These are phyloP conservation scores for Sporothrix sp. DNA, from an alignment of 2,329 filamentous ascomycete species.

Conservation along the genomic window DNA sequence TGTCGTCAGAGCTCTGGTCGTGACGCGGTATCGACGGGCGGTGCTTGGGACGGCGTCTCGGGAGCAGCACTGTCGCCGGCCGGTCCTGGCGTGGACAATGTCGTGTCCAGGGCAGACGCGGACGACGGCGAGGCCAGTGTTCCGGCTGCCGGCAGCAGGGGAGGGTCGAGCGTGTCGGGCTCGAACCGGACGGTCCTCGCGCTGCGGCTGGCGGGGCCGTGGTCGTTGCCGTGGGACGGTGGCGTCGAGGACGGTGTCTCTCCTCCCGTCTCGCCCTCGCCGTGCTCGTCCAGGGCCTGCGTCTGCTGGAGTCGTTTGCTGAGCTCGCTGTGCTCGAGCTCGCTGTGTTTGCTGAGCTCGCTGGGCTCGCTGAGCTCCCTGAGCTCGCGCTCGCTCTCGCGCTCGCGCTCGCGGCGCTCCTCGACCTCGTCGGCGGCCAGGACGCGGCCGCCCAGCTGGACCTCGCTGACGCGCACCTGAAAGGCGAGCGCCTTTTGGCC, in stretches of 20 bases:
- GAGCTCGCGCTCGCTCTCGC: neutral
- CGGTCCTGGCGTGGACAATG: no score
- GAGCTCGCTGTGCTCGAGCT: neutral
- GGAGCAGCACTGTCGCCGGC: no score
- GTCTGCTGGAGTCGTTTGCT: neutral
- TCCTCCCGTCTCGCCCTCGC: neutral
- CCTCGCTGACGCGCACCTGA: slow-evolving; percentile 65
- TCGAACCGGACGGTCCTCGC: slow-evolving; percentile 5
- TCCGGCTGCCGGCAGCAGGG: no score
- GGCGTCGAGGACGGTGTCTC: neutral
- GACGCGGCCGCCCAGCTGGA: slow-evolving; percentile 72
- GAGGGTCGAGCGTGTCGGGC: neutral
- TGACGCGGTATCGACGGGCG: no score
- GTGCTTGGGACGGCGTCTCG: no score
- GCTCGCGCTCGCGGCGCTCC: slow-evolving; percentile 18
- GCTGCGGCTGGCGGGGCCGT: slow-evolving; percentile 5
- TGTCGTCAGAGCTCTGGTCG: no score
- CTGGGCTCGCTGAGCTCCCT: neutral
- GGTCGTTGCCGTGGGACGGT: neutral
- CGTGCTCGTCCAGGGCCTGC: neutral
- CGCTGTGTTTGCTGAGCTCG: neutral
- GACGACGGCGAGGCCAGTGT: no score
- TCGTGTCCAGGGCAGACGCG: no score
- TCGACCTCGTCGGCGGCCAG: slow-evolving; percentile 59
- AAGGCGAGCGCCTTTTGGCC: slow-evolving; percentile 77